Conservation (phyloP, 1,139 yeast species). For the Saccharomycopsis phalli region DNA sequence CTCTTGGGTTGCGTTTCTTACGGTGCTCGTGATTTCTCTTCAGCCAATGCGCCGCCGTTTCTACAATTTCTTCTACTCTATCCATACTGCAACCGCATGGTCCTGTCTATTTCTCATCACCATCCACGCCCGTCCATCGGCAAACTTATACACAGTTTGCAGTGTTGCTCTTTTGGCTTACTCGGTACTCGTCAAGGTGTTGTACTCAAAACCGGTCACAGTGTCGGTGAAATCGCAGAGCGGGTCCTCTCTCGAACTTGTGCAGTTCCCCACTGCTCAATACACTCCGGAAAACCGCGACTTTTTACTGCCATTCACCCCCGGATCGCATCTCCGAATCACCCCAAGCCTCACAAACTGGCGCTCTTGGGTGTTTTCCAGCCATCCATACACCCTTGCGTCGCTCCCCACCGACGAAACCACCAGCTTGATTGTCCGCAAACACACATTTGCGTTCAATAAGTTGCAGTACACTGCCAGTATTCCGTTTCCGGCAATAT, state of each 20-base stretch:
- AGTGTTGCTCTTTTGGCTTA: constrained; percentile 40
- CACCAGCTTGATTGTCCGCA: constrained; percentile 36
- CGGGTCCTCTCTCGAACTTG: constrained; percentile 23
- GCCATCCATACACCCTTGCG: constrained; percentile 82
- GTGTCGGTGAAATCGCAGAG: constrained; percentile 23
- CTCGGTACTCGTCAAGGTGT: constrained; percentile 29
- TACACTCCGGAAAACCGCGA: neutral
- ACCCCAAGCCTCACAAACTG: constrained; percentile 28
- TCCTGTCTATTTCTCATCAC: constrained; percentile 46
- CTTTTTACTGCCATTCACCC: constrained; percentile 23
- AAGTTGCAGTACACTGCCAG: constrained; percentile 23
- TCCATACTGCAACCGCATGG: constrained; percentile 69
- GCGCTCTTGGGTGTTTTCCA: constrained; percentile 39
- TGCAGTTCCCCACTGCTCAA: constrained; percentile 15
- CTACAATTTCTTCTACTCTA: constrained; percentile 52
- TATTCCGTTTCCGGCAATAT: constrained; percentile 28
- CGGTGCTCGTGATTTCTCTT: constrained; percentile 48
- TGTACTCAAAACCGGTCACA: constrained; percentile 25
- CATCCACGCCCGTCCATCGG: constrained; percentile 75
- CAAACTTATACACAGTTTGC: constrained; percentile 39
- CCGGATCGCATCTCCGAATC: constrained; percentile 43
- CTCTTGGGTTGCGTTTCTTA: constrained; percentile 35
- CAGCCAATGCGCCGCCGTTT: constrained; percentile 43
- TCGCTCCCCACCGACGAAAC: constrained; percentile 45
- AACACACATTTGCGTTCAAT: constrained; percentile 27